Base-by-base conservation (phyloP, 2,329 filamentous ascomycete species). In the Fusarium penzigii region DNA sequence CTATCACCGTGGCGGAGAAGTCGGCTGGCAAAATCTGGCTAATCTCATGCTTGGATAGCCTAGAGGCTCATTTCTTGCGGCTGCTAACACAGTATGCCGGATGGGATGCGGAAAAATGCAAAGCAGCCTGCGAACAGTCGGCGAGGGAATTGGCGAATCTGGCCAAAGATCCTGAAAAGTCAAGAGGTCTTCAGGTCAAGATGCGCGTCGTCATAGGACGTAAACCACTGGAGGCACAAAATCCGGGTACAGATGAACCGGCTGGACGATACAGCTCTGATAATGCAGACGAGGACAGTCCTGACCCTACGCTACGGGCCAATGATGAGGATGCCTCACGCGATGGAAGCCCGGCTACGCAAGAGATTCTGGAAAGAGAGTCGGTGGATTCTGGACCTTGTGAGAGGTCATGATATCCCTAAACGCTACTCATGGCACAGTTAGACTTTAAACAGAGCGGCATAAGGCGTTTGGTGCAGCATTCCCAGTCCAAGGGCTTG, bases 1-100 rank as follows among this genome's bases (percentile, higher is more conserved):
- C 78, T 5, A 72, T 83, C 29, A 73, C 71, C 8, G 55, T 76
- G 39, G 74, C 76, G 46, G 74, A 77, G 39, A 68, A 67, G 45
- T 74, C 72, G 8, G 76, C 76, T 3, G 78, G 79, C 39, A 80
- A 80, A 56, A 75, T 82, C 44, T 83, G 79, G 79, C 70, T 83
- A 32, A 75, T 82, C 20, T 72, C 75, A 2, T 74, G 78, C 52
- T 68, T 83, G 32, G 79, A 82, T 49, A 74, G 75, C 3, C 63
- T 82, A 29, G 81, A 83, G 63, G 73, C 79, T 11, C 64, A 69
- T 32, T 75, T 70, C 39, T 63, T 84, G 55, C 73, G 82, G 34
- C 70, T 78, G 11, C 70, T 84, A 51, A 84, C 80, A 1, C 76
- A 74, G 56, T 70, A 80, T 44, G 75, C 81, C 69, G 77, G 71